phyloP scores from a whole-genome alignment of 306 rosid species.

The Quercus glauca region DNA sequence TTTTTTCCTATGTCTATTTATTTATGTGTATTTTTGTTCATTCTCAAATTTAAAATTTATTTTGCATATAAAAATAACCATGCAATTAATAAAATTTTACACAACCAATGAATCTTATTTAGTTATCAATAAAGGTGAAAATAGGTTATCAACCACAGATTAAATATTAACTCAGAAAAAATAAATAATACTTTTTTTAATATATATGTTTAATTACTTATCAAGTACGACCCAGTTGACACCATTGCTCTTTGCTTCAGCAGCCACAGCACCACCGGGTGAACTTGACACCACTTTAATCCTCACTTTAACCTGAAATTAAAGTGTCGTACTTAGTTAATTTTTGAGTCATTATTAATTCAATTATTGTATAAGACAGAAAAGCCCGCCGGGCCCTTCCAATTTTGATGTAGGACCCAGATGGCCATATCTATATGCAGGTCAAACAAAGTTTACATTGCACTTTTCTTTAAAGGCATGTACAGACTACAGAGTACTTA shows the following conservation, averaged over 20 bases:
- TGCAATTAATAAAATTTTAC: neutral
- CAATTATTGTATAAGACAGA: neutral
- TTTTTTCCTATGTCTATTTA: too few relatives aligned
- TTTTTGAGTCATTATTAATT: neutral
- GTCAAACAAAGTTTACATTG: too few relatives aligned
- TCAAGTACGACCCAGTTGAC: slow-evolving; percentile 98
- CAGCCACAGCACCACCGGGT: slow-evolving; percentile 77
- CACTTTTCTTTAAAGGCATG: too few relatives aligned
- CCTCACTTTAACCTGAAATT: slow-evolving; percentile 76
- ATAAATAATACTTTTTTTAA: slow-evolving; percentile 64
- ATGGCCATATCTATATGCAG: too few relatives aligned
- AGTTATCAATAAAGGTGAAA: neutral
- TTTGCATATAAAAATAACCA: too few relatives aligned
- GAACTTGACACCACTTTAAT: slow-evolving; percentile 77
- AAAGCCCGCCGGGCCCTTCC: neutral
- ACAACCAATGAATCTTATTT: neutral
- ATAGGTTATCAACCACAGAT: slow-evolving; percentile 17
- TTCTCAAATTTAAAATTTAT: too few relatives aligned
- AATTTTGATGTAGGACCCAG: neutral
- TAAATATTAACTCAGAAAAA: slow-evolving; percentile 47
- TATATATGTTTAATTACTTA: slow-evolving; percentile 71
- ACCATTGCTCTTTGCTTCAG: slow-evolving; percentile 82
- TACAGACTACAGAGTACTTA: too few relatives aligned
- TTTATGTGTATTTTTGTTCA: too few relatives aligned
- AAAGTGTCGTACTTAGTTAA: neutral